These are phyloP conservation scores for Vachellia pachyceras DNA, from an alignment of 306 rosid species.

Conservation along the genomic window DNA sequence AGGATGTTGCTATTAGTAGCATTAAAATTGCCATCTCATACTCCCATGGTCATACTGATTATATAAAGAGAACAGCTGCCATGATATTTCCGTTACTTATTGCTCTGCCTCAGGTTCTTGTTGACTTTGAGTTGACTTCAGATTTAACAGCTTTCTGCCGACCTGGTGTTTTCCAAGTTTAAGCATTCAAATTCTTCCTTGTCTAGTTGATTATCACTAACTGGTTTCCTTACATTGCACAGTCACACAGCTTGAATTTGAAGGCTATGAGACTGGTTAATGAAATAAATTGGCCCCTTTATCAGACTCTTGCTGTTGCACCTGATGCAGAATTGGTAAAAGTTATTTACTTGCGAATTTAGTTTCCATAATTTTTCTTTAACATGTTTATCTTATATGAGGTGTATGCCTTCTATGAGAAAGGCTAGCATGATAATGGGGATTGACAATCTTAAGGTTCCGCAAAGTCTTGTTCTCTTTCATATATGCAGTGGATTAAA, in stretches of 20 bases:
- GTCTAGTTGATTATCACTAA: slow-evolving; percentile 25
- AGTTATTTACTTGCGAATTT: slow-evolving; percentile 17
- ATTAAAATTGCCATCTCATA: slow-evolving; percentile 57
- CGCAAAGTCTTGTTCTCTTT: no score
- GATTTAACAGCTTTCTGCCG: slow-evolving; percentile 10
- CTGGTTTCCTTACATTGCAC: slow-evolving; percentile 37
- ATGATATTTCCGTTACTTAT: slow-evolving; percentile 80
- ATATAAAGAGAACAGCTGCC: slow-evolving; percentile 54
- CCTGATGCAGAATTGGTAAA: slow-evolving; percentile 55
- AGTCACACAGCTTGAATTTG: slow-evolving; percentile 75
- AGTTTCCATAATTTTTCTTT: slow-evolving; percentile 24
- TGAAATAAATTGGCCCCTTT: slow-evolving; percentile 77
- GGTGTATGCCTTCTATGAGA: neutral
- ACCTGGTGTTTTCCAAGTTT: neutral
- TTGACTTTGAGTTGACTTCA: slow-evolving; percentile 20
- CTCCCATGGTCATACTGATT: slow-evolving; percentile 42
- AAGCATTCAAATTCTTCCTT: slow-evolving; percentile 20
- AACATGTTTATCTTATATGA: neutral
- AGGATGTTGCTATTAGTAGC: slow-evolving; percentile 72
- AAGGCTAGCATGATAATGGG: neutral
- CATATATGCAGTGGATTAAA: no score
- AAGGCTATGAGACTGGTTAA: slow-evolving; percentile 68
- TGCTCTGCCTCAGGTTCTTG: slow-evolving; percentile 75
- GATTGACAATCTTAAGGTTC: neutral
- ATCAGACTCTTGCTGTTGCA: slow-evolving; percentile 55